Conservation (phyloP, 768 basidiomycete genomes). For the Lentinula guzmanii region DNA sequence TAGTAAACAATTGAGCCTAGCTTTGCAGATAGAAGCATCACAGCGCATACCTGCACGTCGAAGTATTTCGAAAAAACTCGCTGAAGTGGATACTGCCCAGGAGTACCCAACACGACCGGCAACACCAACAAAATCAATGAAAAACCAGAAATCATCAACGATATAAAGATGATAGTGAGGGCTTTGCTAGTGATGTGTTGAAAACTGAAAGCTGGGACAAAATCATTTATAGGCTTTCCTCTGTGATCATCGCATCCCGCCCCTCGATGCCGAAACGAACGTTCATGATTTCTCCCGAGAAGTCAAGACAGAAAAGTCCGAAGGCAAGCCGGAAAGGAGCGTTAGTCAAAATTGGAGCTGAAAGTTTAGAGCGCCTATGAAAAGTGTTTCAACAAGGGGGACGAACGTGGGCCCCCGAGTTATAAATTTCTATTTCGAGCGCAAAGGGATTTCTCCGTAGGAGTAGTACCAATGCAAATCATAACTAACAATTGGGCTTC, state of each 20-base stretch:
- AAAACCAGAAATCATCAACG: neutral
- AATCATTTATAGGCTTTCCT: neutral
- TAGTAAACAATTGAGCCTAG: conserved; percentile 15
- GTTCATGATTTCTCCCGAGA: neutral
- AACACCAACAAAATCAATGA: neutral
- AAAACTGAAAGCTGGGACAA: neutral
- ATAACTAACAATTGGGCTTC: neutral
- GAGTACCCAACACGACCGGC: neutral
- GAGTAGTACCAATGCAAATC: neutral
- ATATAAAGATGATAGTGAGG: neutral
- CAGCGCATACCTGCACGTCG: conserved; percentile 41
- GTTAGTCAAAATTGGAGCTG: neutral
- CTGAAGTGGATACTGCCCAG: conserved; percentile 5
- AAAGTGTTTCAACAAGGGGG: neutral
- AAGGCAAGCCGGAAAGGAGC: neutral
- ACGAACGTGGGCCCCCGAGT: neutral
- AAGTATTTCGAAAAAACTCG: conserved; percentile 24
- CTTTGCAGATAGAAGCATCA: neutral
- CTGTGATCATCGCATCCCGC: neutral
- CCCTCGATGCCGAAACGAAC: neutral
- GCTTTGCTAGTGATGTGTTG: neutral
- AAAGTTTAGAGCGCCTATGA: neutral
- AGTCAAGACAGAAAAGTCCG: neutral
- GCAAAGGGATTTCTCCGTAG: neutral
- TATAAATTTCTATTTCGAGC: neutral